Conservation (phyloP, 2,329 filamentous ascomycete genomes). For the Chlorencoelia australis region DNA sequence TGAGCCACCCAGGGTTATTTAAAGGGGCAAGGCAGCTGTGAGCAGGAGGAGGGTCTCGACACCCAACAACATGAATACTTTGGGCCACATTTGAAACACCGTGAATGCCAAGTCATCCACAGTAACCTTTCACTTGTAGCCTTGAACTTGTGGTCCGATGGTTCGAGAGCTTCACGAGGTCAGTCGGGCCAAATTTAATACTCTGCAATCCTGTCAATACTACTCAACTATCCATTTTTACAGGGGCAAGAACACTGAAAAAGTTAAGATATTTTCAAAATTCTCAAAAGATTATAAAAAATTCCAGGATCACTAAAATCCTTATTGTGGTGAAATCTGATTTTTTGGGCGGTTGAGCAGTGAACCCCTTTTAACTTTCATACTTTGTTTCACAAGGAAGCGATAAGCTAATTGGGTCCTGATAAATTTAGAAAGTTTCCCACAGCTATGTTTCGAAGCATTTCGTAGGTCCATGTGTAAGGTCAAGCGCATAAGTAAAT, state of each 20-base stretch:
- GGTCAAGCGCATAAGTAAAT: neutral
- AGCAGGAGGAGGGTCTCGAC: neutral
- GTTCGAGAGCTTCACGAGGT: constrained; percentile 1
- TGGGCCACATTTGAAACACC: neutral
- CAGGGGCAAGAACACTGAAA: neutral
- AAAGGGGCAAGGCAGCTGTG: neutral
- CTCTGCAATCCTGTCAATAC: too few species aligned
- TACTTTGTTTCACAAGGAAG: neutral
- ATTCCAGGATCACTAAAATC: neutral
- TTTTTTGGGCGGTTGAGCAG: neutral
- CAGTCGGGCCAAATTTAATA: neutral
- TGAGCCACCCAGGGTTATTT: neutral
- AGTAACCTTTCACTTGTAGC: neutral
- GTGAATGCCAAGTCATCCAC: neutral
- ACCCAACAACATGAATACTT: neutral
- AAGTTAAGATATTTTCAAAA: neutral
- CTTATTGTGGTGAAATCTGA: neutral
- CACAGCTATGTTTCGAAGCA: neutral
- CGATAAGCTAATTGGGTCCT: neutral
- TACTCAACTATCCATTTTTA: neutral
- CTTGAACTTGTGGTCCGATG: constrained; percentile 1
- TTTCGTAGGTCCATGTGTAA: neutral
- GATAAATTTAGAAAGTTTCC: neutral
- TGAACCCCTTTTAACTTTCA: neutral
- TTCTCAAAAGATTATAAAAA: neutral